Conservation (phyloP, 495 filamentous ascomycete species). For the Penicillium lagena region DNA sequence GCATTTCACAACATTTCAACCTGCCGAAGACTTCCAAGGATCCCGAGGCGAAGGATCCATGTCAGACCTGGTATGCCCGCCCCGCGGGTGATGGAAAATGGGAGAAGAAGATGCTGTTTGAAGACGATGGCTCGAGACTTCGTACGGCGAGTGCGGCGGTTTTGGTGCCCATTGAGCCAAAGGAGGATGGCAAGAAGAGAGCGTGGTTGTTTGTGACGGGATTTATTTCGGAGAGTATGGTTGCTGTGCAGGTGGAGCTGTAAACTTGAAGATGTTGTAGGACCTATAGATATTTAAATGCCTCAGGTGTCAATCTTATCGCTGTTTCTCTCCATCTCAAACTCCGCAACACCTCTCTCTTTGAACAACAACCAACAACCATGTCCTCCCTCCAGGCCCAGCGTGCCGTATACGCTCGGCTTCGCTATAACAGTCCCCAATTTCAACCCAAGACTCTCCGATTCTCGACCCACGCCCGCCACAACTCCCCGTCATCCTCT, state of each 20-base stretch:
- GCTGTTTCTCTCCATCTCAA: conserved; percentile 5
- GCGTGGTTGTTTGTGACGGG: conserved; percentile 57
- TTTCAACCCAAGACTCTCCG: too few relatives aligned
- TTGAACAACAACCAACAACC: background rate
- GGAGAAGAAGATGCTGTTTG: conserved; percentile 45
- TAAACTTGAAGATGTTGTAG: conserved; percentile 7
- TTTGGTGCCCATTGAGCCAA: conserved; percentile 43
- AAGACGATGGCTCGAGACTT: conserved; percentile 51
- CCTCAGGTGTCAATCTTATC: background rate
- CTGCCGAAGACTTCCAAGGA: conserved; percentile 27
- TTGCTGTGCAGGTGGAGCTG: conserved; percentile 50
- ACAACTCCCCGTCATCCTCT: conserved; percentile 4
- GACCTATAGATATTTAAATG: background rate
- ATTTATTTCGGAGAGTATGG: conserved; percentile 43
- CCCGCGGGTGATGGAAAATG: conserved; percentile 18
- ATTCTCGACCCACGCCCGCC: too few relatives aligned
- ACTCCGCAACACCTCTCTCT: conserved; percentile 4
- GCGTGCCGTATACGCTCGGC: too few relatives aligned
- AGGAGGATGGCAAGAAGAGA: conserved; percentile 29
- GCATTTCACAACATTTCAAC: conserved; percentile 34
- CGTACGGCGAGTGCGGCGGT: conserved; percentile 46
- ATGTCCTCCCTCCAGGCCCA: too few relatives aligned
- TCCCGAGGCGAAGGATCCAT: conserved; percentile 28
- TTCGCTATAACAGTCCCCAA: too few relatives aligned
- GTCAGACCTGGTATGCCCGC: conserved; percentile 43